Evolutionary conservation across 768 basidiomycete genomes (phyloP), one percentile per base, ranked within the genome.

Genomic region (Boletus subcaerulescens): DNA sequence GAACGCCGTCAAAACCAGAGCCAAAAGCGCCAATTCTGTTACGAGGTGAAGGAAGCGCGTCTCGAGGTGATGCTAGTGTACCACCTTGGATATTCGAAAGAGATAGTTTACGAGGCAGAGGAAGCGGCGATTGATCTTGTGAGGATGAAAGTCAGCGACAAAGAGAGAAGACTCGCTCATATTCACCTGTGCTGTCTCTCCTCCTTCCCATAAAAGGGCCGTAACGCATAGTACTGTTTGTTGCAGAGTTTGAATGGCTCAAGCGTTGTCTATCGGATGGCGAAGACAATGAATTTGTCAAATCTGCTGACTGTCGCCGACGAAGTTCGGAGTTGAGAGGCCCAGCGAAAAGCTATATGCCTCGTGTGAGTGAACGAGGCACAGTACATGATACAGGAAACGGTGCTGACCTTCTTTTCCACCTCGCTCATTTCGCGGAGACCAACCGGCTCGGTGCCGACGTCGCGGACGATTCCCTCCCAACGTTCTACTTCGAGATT

Each of bases 401-500:
- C 22, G 45, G 32, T 51, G 49, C 32, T 64, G 64, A 93, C 93
- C 89, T 93, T 95, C 77, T 87, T 92, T 78, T 96, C 93, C 20
- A 76, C 74, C 49, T 93, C 91, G 53, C 76, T 77, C 82, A 91
- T 82, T 66, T 95, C 94, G 60, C 85, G 86, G 62, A 93, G 65
- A 39, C 83, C 81, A 35, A 87, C 72, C 17, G 94, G 94, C 53
- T 91, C 89, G 41, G 68, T 78, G 29, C 81, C 85, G 22, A 79
- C 73, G 66, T 93, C 91, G 55, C 86, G 84, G 24, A 93, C 89
- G 60, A 95, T 86, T 52, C 92, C 92, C 55, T 93, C 89, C 87
- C 89, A 92, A 58, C 87, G 79, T 71, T 93, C 92, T 14, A 93
- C 91, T 72, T 93, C 92, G 40, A 92, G 75, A 42, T 87, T 89